phyloP scores from a whole-genome alignment of 495 filamentous ascomycete genomes.

The Penicillium cataractarum region DNA sequence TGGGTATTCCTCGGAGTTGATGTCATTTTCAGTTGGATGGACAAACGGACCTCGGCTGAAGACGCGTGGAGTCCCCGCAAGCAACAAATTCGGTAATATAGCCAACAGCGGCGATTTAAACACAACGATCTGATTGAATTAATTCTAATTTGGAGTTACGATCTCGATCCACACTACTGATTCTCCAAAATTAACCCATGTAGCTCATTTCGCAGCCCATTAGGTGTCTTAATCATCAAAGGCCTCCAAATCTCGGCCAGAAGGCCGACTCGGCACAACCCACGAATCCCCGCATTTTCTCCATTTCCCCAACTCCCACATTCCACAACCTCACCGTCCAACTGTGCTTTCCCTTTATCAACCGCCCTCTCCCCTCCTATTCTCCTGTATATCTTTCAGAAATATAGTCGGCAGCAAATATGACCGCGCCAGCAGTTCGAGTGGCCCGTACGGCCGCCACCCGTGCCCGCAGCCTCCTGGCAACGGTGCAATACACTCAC shows the following conservation, averaged over 20 bases:
- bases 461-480: slow-evolving; percentile 78
- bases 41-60: slow-evolving; percentile 14
- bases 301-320: slow-evolving; percentile 34
- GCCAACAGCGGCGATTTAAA: not conserved
- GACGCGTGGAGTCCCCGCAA: not conserved
- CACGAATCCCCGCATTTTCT: slow-evolving; percentile 32
- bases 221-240: too few relatives aligned
- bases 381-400: slow-evolving; percentile 13
- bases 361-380: slow-evolving; percentile 11
- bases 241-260: slow-evolving; percentile 21
- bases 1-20: not conserved
- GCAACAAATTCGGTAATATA: not conserved
- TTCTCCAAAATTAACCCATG: not conserved
- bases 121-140: not conserved
- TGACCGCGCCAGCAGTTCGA: slow-evolving; percentile 60
- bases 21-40: slow-evolving; percentile 1
- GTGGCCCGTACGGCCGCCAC: slow-evolving; percentile 70
- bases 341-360: slow-evolving; percentile 14
- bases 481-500: slow-evolving; percentile 87
- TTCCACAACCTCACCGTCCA: slow-evolving; percentile 8
- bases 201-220: not conserved
- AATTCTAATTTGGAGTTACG: not conserved
- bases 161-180: slow-evolving; percentile 2
- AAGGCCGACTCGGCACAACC: slow-evolving; percentile 22
- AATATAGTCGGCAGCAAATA: slow-evolving; percentile 15